Percentiles rank a stretch among this genome's conserved stretches.
Conservation (phyloP, 148 eudicot species). For the Vaccinium myrtillus region DNA sequence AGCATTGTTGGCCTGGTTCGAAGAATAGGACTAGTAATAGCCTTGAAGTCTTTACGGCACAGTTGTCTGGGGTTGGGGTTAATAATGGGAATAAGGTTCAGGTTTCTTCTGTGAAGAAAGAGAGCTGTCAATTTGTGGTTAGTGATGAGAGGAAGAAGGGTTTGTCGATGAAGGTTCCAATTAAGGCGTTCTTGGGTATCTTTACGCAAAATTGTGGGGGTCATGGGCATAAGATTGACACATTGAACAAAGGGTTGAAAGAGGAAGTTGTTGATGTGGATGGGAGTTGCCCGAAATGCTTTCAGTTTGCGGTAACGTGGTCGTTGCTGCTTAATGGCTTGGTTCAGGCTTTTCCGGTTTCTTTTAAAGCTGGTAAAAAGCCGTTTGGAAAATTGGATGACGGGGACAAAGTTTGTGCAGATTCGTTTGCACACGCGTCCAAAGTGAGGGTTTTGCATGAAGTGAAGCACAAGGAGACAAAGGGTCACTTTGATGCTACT, state of each 20-base stretch:
- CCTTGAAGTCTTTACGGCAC: slow-evolving; percentile 27
- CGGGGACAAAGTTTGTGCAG: slow-evolving; percentile 30
- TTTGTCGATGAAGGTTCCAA: slow-evolving; percentile 49
- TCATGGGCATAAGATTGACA: slow-evolving; percentile 32
- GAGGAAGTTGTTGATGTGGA: slow-evolving; percentile 44
- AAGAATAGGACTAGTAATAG: slow-evolving; percentile 31
- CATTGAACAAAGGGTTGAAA: slow-evolving; percentile 32
- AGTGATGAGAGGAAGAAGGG: slow-evolving; percentile 63
- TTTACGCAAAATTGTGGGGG: slow-evolving; percentile 37
- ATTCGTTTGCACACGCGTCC: slow-evolving; percentile 18
- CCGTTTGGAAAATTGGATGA: slow-evolving; percentile 37
- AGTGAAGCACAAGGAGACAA: slow-evolving; percentile 35
- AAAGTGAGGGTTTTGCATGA: slow-evolving; percentile 34
- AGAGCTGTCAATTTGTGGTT: slow-evolving; percentile 22
- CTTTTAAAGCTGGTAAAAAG: slow-evolving; percentile 57
- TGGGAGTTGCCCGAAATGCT: slow-evolving; percentile 62
- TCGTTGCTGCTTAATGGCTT: slow-evolving; percentile 64
- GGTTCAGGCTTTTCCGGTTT: slow-evolving; percentile 60
- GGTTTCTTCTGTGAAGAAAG: slow-evolving; percentile 32
- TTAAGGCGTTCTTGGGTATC: slow-evolving; percentile 54
- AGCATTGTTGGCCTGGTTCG: slow-evolving; percentile 58
- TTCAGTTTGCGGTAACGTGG: slow-evolving; percentile 74
- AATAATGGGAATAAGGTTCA: slow-evolving; percentile 29
- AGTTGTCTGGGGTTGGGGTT: slow-evolving; percentile 20
- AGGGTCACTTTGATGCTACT: slow-evolving; percentile 32